Base-by-base conservation (phyloP, 768 basidiomycete species). In the Phylloporus sp. region DNA sequence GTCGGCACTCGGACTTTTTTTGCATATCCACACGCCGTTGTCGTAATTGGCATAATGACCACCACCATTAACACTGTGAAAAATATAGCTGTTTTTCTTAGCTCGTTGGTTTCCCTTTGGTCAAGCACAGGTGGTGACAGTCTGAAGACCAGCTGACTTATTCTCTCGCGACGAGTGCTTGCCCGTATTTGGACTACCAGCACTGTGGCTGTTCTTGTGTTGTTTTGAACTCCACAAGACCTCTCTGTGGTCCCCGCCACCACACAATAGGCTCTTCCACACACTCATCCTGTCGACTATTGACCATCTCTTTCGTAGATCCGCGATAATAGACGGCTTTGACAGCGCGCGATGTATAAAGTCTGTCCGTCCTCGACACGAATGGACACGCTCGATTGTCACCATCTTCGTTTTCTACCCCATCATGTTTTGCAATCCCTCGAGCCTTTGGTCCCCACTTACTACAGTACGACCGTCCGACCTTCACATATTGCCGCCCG, bases 271-370 rank as follows among this genome's bases (percentile, higher is more conserved):
- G 18, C 38, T 17, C 34, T 13, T 17, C n/a, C n/a, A n/a, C n/a
- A n/a, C n/a, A n/a, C n/a, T n/a, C n/a, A n/a, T 31, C 26, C n/a
- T 27, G 24, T 4, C 15, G 7, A 14, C 18, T 24, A 38, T 54
- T 42, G 44, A 43, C 17, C 37, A 20, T 20, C 32, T 41, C 27
- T 9, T 22, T 41, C 33, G 32, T 48, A 24, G 23, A 20, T 14
- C 7, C 10, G 4, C 29, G 51, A n/a, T 9, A 9, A 14, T n/a
- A 22, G 17, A 27, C 6, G 18, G 22, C 35, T 39, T 34, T 38
- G 32, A 53, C 50, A 10, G 9, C 14, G 7, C 9, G 40, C 50
- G n/a, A 27, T 2, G 13, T 38, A 54, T 49, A 58, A 58, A n/a
- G 14, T 11, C 11, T 8, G n/a, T 17, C 21, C n/a, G 9, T 38